Base-by-base conservation (phyloP, 306 rosid species). In the Citrullus amarus region DNA sequence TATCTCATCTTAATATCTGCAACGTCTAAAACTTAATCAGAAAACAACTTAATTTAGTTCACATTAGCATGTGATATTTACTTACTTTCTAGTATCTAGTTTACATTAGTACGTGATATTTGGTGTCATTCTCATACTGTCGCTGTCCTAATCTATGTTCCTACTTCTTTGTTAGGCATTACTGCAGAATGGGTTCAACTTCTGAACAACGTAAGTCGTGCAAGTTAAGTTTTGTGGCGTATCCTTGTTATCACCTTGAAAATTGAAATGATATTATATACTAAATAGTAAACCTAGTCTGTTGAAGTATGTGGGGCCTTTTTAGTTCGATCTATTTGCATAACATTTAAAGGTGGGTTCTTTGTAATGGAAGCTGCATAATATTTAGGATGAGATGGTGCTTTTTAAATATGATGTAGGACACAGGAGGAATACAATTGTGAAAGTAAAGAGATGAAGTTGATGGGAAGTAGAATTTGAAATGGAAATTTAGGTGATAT, bases 121-220 rank as follows among this genome's bases (percentile, higher is more conserved):
- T 51, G 46, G 17, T 50, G 30, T 32, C 30, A 18, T 77, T 16
- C 58, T 84, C 83, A 69, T 70, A 51, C 56, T 77, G 60, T 34
- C 60, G 68, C 63, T 81, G 80, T 12, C 81, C 85, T 86, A 38
- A 80, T 78, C 80, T 51, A 13, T 77, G 74, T 80, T 81, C 78
- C 80, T 82, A 14, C 48, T 62, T 61, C 53, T 79, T 78, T 86
- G 86, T 83, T 90, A 92, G 97, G 80, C 85, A 81, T 84, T 92
- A 90, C 87, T 92, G 97, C 87, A 84, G 96, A 84, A 87, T 15
- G 96, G 97, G 97, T 77, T 75, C 92, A n/a, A 86, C 89, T 57
- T 75, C 71, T 59, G 83, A 87, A 90, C 73, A 73, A 60, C 78
- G 97, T 91, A 87, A 88, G 93, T 87, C 72, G 8, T 53, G 44